Evolutionary conservation across 192 early-diverging fungal genomes (phyloP).

Genomic region (Coemansia sp.): DNA sequence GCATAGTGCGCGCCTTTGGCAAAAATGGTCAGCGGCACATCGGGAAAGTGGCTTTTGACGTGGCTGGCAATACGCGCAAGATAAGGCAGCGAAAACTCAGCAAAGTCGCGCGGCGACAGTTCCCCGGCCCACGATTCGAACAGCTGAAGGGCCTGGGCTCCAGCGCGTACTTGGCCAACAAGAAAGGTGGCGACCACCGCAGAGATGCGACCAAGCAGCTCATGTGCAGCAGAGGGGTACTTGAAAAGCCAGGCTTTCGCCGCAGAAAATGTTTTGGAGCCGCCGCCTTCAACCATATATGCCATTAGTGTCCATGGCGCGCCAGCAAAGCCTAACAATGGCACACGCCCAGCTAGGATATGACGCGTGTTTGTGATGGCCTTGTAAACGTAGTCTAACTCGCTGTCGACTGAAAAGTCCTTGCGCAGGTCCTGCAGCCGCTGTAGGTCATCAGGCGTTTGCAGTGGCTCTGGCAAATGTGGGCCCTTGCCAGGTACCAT

Average conservation of each 20-base stretch:
- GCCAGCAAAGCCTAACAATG: constrained; percentile 94
- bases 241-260: constrained; percentile 90
- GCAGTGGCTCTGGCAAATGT: constrained; percentile 81
- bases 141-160: constrained; percentile 95
- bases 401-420: constrained; percentile 59
- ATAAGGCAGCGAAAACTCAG: constrained; percentile 87
- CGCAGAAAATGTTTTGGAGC: constrained; percentile 85
- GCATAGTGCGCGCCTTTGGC: constrained; percentile 91
- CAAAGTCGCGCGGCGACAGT: constrained; percentile 78
- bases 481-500: constrained; percentile 93
- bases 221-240: constrained; percentile 70
- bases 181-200: constrained; percentile 85
- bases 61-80: constrained; percentile 72
- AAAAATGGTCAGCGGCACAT: constrained; percentile 90
- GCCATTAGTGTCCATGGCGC: constrained; percentile 99
- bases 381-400: constrained; percentile 87
- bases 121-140: constrained; percentile 99
- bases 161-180: constrained; percentile 91
- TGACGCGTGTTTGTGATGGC: constrained; percentile 92
- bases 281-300: constrained; percentile 98
- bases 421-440: constrained; percentile 64
- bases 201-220: constrained; percentile 76
- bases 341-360: constrained; percentile 78
- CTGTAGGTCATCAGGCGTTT: constrained; percentile 65
- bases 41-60: constrained; percentile 63